These are phyloP conservation scores for Barbarea vulgaris DNA, from an alignment of 345 rosid species.

Conservation along the genomic window DNA sequence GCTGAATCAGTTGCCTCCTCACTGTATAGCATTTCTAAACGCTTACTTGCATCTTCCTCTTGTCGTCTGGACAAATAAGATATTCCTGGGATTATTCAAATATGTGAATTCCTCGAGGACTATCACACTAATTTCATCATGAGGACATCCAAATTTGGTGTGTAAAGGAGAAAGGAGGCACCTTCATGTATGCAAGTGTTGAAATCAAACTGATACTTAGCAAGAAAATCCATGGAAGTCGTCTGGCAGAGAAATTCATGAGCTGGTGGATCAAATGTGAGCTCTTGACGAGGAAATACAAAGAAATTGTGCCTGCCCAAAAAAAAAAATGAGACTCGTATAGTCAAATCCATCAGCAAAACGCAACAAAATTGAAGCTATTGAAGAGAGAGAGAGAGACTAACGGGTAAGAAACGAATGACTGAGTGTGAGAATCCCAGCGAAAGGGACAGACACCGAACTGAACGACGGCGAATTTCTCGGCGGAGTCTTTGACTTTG, in stretches of 20 bases:
- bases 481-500: conserved; percentile 92
- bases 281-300: conserved; percentile 75
- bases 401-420: conserved; percentile 81
- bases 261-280: conserved; percentile 51
- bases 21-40: conserved; percentile 35
- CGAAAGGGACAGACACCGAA: conserved; percentile 95
- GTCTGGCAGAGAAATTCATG: conserved; percentile 89
- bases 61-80: conserved; percentile 91
- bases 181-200: conserved; percentile 83
- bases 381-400: conserved; percentile 25
- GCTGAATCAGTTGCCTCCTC: conserved; percentile 37
- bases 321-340: neutral
- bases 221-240: conserved; percentile 79
- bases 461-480: conserved; percentile 92
- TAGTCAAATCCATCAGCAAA: neutral
- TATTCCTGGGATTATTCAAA: conserved; percentile 70
- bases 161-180: conserved; percentile 25
- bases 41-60: conserved; percentile 60
- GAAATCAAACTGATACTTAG: conserved; percentile 90
- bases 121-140: neutral
- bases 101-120: conserved; percentile 42
- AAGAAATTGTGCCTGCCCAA: conserved; percentile 79
- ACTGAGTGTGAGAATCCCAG: conserved; percentile 69
- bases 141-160: neutral
- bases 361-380: neutral